These are phyloP conservation scores for Coprinopsis marcescibilis DNA, from an alignment of 768 basidiomycete species.

Conservation along the genomic window DNA sequence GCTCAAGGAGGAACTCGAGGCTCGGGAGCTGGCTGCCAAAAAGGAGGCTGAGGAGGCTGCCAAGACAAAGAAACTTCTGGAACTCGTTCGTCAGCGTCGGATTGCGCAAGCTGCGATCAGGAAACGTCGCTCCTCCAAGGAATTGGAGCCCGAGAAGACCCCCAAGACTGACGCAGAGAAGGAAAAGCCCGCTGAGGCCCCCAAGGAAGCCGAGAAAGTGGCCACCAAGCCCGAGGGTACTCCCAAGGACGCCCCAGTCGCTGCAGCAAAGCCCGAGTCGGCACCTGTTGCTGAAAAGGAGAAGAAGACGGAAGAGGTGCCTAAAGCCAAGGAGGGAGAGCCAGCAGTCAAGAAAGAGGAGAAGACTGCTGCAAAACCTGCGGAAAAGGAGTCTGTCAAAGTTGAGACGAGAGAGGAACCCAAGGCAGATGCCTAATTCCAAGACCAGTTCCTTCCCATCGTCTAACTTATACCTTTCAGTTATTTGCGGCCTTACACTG, in stretches of 20 bases:
- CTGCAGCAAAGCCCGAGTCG: background rate
- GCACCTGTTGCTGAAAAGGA: background rate
- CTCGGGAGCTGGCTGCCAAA: background rate
- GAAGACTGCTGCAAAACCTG: too few species aligned
- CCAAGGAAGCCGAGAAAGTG: too few species aligned
- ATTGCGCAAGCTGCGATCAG: background rate
- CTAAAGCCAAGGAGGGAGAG: background rate
- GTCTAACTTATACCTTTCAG: too few species aligned
- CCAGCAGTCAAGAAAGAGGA: background rate
- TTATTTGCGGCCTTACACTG: too few species aligned
- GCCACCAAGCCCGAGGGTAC: background rate
- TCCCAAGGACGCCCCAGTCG: background rate
- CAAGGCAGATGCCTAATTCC: too few species aligned
- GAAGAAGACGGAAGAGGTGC: background rate
- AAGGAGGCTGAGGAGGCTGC: background rate
- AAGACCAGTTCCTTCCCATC: too few species aligned
- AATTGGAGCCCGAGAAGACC: background rate
- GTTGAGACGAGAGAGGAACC: too few species aligned
- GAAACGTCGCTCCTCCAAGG: background rate
- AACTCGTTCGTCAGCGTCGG: background rate
- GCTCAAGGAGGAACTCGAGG: background rate
- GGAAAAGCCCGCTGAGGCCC: background rate
- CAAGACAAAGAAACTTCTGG: background rate
- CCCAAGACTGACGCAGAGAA: background rate
- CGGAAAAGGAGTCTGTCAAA: too few species aligned